Conservation (phyloP, 1,284 basidiomycete species). For the Baeospora myosura region DNA sequence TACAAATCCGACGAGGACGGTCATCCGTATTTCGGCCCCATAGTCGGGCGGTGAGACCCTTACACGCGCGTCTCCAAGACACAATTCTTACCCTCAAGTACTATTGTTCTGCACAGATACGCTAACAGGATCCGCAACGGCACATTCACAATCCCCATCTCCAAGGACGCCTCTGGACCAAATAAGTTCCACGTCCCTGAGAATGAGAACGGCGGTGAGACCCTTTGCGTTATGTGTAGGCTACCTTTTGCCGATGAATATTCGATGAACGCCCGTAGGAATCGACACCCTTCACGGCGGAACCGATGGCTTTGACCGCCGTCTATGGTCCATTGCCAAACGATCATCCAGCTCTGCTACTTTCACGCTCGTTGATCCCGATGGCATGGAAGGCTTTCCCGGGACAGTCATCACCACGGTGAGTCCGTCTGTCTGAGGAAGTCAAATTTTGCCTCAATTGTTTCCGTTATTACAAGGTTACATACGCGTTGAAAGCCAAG, state of each 20-base stretch:
- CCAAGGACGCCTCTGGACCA: constrained; percentile 32
- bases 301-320: constrained; percentile 34
- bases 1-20: constrained; percentile 28
- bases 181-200: constrained; percentile 31
- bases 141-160: constrained; percentile 40
- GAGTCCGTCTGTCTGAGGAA: constrained; percentile 1
- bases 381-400: constrained; percentile 40
- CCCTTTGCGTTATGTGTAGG: neutral
- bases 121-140: constrained; percentile 40
- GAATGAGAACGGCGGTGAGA: constrained; percentile 33
- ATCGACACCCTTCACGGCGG: constrained; percentile 37
- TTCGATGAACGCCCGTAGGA: constrained; percentile 7
- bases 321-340: constrained; percentile 28
- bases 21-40: constrained; percentile 33
- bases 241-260: neutral
- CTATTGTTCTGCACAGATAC: constrained; percentile 20
- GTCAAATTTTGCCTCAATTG: neutral
- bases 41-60: constrained; percentile 30
- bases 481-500: constrained; percentile 29
- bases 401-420: constrained; percentile 34
- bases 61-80: neutral
- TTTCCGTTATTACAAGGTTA: constrained; percentile 19
- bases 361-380: constrained; percentile 33
- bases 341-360: constrained; percentile 27
- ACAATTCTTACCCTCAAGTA: neutral